Conservation (phyloP, 2,329 filamentous ascomycete genomes). For the Fusarium napiforme region DNA sequence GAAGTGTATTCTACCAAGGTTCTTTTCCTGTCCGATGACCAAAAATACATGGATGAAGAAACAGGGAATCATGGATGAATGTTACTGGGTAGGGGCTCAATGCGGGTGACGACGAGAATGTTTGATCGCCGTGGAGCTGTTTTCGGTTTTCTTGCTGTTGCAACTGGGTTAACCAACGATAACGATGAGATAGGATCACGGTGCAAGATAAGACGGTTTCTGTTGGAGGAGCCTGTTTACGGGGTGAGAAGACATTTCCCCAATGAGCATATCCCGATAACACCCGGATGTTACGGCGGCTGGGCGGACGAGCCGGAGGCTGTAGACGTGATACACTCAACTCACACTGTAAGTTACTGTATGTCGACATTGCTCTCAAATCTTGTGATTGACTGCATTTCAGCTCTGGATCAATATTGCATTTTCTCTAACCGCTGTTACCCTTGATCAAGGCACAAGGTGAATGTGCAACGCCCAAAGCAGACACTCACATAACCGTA, state of each 20-base stretch:
- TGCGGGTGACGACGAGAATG: conserved; percentile 5
- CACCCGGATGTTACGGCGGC: conserved; percentile 18
- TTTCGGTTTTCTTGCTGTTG: neutral
- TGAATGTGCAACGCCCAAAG: neutral
- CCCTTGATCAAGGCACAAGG: neutral
- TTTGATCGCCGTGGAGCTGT: conserved; percentile 13
- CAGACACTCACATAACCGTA: neutral
- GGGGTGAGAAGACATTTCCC: conserved; percentile 5
- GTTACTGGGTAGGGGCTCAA: neutral
- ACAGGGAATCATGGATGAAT: conserved; percentile 2
- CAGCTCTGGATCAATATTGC: neutral
- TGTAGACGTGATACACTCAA: neutral
- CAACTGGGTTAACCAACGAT: conserved; percentile 1
- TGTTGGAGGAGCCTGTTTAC: neutral
- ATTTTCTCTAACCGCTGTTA: neutral
- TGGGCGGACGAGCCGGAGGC: neutral
- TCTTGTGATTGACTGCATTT: neutral
- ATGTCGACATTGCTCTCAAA: neutral
- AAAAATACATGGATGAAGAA: neutral
- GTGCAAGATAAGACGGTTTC: neutral
- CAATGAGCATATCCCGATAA: conserved; percentile 22
- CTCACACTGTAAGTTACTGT: neutral
- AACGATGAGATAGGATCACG: neutral
- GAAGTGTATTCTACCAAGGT: conserved; percentile 26
- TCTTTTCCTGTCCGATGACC: conserved; percentile 28